phyloP scores from a whole-genome alignment of 208 protist genomes.

The Wallacemonas sp. region DNA sequence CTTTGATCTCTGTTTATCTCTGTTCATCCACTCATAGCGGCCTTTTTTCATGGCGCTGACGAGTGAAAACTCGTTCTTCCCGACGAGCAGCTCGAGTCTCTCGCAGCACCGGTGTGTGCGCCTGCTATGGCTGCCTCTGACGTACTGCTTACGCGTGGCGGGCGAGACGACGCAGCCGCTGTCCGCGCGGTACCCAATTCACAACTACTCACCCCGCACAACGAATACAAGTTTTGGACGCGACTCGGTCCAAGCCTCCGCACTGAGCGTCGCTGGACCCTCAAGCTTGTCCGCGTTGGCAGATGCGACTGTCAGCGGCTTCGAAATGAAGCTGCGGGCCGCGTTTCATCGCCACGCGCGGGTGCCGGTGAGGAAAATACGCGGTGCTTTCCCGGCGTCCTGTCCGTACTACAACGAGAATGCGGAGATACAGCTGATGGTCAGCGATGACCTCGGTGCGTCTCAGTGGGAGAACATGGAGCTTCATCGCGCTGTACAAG shows the following conservation, averaged over 20 bases:
- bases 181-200: background rate
- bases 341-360: constrained; percentile 22
- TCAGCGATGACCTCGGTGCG: constrained; percentile 46
- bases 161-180: constrained; percentile 9
- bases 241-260: constrained; percentile 6
- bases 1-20: constrained; percentile 1
- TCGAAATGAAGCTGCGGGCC: constrained; percentile 27
- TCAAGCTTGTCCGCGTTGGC: background rate
- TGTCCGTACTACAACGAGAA: constrained; percentile 34
- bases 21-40: background rate
- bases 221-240: constrained; percentile 11
- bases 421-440: constrained; percentile 34
- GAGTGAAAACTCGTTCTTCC: constrained; percentile 23
- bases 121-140: constrained; percentile 79
- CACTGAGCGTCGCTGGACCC: background rate
- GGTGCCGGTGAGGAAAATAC: constrained; percentile 26
- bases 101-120: constrained; percentile 54
- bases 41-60: background rate
- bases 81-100: constrained; percentile 55
- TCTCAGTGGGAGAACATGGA: constrained; percentile 86
- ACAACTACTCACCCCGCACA: constrained; percentile 7
- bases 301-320: constrained; percentile 22
- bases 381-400: constrained; percentile 36
- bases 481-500: constrained; percentile 38
- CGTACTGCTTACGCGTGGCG: constrained; percentile 39